These are phyloP conservation scores for Tetrapisispora taiwanensis DNA, from an alignment of 805 yeast genomes.

Conservation along the genomic window DNA sequence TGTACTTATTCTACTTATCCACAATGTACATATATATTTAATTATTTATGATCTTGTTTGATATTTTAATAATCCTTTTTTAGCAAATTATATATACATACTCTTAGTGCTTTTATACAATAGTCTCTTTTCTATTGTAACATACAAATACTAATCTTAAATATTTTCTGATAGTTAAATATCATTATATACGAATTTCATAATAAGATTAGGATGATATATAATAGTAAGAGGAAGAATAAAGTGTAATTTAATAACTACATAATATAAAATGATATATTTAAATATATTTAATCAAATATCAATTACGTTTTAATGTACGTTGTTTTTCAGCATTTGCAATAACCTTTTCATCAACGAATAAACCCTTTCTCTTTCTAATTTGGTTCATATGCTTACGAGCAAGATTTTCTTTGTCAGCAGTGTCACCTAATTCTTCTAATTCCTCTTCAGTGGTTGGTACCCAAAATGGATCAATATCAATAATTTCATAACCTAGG, in stretches of 20 bases:
- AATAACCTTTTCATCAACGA: constrained; percentile 82
- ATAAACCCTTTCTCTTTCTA: constrained; percentile 79
- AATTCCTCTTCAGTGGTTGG: constrained; percentile 95
- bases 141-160: too few species aligned
- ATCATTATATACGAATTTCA: background rate
- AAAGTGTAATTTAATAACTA: too few species aligned
- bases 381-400: constrained; percentile 74
- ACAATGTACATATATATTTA: too few species aligned
- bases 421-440: constrained; percentile 85
- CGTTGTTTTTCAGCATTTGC: constrained; percentile 91
- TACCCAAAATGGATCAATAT: constrained; percentile 97
- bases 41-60: too few species aligned
- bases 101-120: too few species aligned
- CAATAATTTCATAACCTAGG: constrained; percentile 76
- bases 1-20: background rate
- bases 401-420: constrained; percentile 88
- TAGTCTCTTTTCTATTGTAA: background rate
- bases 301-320: constrained; percentile 61
- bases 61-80: too few species aligned
- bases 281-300: background rate
- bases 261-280: too few species aligned
- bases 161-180: too few species aligned
- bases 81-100: too few species aligned
- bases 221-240: too few species aligned
- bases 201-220: too few species aligned